These are phyloP conservation scores for Lecanicillium sp. DNA, from an alignment of 2,329 filamentous ascomycete species.

Conservation along the genomic window DNA sequence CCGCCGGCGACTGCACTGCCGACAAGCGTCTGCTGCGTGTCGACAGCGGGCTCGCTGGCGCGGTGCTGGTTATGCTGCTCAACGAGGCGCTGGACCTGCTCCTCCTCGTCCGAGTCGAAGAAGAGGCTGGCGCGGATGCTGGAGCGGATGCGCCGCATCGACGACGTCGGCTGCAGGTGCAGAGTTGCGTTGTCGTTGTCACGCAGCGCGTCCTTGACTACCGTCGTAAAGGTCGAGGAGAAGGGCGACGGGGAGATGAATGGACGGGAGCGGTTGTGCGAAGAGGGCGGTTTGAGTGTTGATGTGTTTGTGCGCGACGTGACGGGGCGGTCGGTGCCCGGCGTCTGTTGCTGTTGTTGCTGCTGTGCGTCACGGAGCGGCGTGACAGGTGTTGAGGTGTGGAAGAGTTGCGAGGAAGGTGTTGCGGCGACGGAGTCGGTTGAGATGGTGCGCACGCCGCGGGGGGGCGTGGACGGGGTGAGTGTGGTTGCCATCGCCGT, in stretches of 20 bases:
- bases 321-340: constrained; percentile 16
- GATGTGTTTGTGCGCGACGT: constrained; percentile 20
- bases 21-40: constrained; percentile 13
- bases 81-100: constrained; percentile 15
- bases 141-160: constrained; percentile 38
- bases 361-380: constrained; percentile 11
- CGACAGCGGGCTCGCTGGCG: constrained; percentile 13
- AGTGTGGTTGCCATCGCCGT: constrained; percentile 5
- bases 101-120: constrained; percentile 35
- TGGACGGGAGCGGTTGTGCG: constrained; percentile 29
- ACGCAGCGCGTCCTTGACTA: constrained; percentile 47
- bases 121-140: constrained; percentile 48
- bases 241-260: constrained; percentile 54
- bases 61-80: too few relatives aligned
- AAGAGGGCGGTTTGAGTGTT: constrained; percentile 19
- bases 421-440: constrained; percentile 19
- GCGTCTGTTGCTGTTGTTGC: constrained; percentile 3
- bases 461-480: constrained; percentile 22
- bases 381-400: too few relatives aligned
- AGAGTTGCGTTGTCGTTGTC: constrained; percentile 26
- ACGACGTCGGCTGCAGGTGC: constrained; percentile 31
- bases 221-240: constrained; percentile 50
- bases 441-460: constrained; percentile 29
- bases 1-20: too few relatives aligned
- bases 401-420: constrained; percentile 9